A percentile compares a stretch with the other conserved stretches of the same genome.
Evolutionary conservation across 2,329 filamentous ascomycete species (phyloP).

Genomic region (Helotiales sp.): DNA sequence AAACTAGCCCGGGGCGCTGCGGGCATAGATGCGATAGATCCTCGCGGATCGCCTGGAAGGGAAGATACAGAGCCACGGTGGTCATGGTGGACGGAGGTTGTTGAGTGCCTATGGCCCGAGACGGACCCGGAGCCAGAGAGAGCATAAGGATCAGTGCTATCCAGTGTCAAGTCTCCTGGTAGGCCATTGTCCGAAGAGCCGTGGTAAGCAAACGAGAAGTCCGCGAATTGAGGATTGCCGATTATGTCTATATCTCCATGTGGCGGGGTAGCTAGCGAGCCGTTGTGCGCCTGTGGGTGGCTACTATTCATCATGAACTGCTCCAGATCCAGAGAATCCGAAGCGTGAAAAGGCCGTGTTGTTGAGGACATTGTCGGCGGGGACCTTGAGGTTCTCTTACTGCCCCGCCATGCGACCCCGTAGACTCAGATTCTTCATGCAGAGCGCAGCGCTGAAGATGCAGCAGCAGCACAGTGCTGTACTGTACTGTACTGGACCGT

Average conservation of each 20-base stretch:
- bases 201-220: constrained; percentile 59
- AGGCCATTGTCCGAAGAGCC: constrained; percentile 49
- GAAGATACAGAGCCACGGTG: constrained; percentile 34
- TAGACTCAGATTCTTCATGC: not conserved
- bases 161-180: constrained; percentile 42
- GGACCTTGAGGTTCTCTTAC: not conserved
- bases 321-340: constrained; percentile 37
- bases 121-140: constrained; percentile 27
- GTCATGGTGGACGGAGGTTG: constrained; percentile 32
- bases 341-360: not conserved
- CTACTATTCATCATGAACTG: constrained; percentile 40
- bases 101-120: constrained; percentile 34
- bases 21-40: constrained; percentile 34
- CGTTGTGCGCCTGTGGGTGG: constrained; percentile 26
- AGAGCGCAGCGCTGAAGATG: not conserved
- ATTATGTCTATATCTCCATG: constrained; percentile 34
- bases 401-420: constrained; percentile 9
- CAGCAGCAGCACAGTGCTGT: not conserved
- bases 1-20: constrained; percentile 33
- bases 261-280: constrained; percentile 33
- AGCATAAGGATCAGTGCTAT: constrained; percentile 35
- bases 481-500: too few relatives aligned
- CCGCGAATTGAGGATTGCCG: constrained; percentile 51
- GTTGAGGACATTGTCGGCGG: constrained; percentile 6
- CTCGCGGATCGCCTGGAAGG: constrained; percentile 32